Base-by-base conservation (phyloP, 2,329 filamentous ascomycete genomes). In the Trichoderma oligosporum region DNA sequence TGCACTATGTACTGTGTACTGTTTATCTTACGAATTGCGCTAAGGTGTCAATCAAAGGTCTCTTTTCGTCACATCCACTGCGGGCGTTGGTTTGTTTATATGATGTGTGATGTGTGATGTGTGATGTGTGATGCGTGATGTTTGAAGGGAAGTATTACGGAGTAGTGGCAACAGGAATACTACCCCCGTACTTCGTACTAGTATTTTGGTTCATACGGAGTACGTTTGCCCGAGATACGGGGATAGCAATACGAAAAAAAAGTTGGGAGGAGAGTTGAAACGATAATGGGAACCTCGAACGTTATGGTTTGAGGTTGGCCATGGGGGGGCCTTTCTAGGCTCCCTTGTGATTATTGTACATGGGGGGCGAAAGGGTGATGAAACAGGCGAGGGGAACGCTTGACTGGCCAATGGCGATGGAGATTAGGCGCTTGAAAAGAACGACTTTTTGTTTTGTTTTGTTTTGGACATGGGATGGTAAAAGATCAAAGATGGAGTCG, bases 391-490 rank as follows among this genome's bases (percentile, higher is more conserved):
- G 29, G 55, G 41, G 25, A 24, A 42, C 45, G 51, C 55, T 57
- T 57, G 55, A 31, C 27, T 18, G 36, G 46, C 55, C 55, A 57
- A 57, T 57, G 46, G 45, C 18, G 24, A 35, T 24, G 35, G 35
- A 9, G 55, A 53, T 51, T 57, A 57, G 55, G 55, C 55, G 55
- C 55, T 57, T 44, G 45, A 53, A 46, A 35, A 33, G 7, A 20
- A 39, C n/a, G 44, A 11, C 14, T 33, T 33, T 12, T 6, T 3
- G 9, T 11, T 33, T 18, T 18, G 35, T 38, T 38, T 38, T n/a
- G 4, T 16, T 16, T 16, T 4, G 5, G 35, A 38, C 35, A 18
- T 29, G 24, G 48, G 25, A 31, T 36, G 36, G 33, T 2, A 7
- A 22, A 42, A 52, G 18, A 3, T 7, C 4, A 25, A 12, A 33